Base-by-base conservation (phyloP, 768 basidiomycete species). In the Tricholomella constricta region DNA sequence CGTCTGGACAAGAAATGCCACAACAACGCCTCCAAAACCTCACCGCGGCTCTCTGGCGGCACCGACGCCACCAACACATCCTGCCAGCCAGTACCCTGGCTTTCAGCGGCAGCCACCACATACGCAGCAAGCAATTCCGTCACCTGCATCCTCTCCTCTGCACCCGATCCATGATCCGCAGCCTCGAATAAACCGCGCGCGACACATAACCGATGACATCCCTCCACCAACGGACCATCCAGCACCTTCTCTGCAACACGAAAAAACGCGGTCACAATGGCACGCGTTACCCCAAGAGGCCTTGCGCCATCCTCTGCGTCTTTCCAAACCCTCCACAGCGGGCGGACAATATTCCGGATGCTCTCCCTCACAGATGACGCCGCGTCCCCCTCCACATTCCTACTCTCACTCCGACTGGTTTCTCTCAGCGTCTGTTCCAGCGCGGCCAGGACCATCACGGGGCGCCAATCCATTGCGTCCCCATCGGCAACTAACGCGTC, bases 281-380 rank as follows among this genome's bases (percentile, higher is more conserved):
- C 68, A 19, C 72, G 73, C n/a, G 70, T 63, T 6, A 79, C 66
- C 2, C 60, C 51, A 11, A 54, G 31, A 17, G 65, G 62, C 22
- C 52, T 59, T 32, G 49, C 27, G 7, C 38, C 25, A 11, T 41
- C 26, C 10, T 59, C 50, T 43, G 52, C 35, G 23, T 62, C 48
- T 57, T 58, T 63, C 79, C 82, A 85, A 15, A 50, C 59, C 19
- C 56, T 61, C 76, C 77, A 80, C n/a, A 82, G 61, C 14, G 68
- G 52, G 11, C 68, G 67, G 6, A 69, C 48, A 19, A 71, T 61
- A 36, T 63, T 55, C 46, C 63, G 64, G 27, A 72, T 35, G 15
- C 35, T 45, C 40, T 57, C 15, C 56, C 56, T 17, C 40, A 37
- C 35, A 10, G 37, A 17, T 3, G 57, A n/a, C 1, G 23, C 45